Conservation (phyloP, 495 filamentous ascomycete species). For the Melanomma pulvis-pyrius region DNA sequence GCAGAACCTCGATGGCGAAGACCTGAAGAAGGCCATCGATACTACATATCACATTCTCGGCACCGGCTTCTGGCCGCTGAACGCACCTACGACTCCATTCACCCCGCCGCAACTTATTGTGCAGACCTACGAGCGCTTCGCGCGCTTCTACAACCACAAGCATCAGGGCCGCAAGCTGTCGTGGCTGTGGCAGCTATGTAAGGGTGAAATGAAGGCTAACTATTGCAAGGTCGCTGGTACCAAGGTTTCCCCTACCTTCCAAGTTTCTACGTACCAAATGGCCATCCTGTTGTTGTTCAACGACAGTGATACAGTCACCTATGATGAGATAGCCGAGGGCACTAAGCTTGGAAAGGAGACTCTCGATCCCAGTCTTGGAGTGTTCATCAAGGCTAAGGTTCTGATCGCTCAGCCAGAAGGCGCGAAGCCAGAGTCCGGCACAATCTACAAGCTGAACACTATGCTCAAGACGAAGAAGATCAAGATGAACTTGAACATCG, state of each 20-base stretch:
- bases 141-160: constrained; percentile 91
- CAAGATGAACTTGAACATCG: constrained; percentile 92
- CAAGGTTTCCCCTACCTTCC: constrained; percentile 94
- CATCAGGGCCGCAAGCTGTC: constrained; percentile 94
- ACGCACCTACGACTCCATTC: constrained; percentile 81
- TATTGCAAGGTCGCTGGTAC: constrained; percentile 71
- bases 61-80: constrained; percentile 96
- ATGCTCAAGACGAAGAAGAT: constrained; percentile 98
- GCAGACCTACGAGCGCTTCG: constrained; percentile 84
- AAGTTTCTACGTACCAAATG: constrained; percentile 97
- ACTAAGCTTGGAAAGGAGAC: constrained; percentile 78
- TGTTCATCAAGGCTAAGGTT: constrained; percentile 90
- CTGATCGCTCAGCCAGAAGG: constrained; percentile 68
- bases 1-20: constrained; percentile 60
- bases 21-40: constrained; percentile 65
- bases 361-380: constrained; percentile 79
- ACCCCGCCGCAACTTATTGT: constrained; percentile 81
- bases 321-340: constrained; percentile 80
- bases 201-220: constrained; percentile 92
- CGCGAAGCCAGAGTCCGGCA: constrained; percentile 73
- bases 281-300: constrained; percentile 96
- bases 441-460: constrained; percentile 79
- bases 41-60: constrained; percentile 85
- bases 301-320: constrained; percentile 78
- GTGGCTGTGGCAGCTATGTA: constrained; percentile 98